These are phyloP conservation scores for Russula compacta DNA, from an alignment of 768 basidiomycete species.

Conservation along the genomic window DNA sequence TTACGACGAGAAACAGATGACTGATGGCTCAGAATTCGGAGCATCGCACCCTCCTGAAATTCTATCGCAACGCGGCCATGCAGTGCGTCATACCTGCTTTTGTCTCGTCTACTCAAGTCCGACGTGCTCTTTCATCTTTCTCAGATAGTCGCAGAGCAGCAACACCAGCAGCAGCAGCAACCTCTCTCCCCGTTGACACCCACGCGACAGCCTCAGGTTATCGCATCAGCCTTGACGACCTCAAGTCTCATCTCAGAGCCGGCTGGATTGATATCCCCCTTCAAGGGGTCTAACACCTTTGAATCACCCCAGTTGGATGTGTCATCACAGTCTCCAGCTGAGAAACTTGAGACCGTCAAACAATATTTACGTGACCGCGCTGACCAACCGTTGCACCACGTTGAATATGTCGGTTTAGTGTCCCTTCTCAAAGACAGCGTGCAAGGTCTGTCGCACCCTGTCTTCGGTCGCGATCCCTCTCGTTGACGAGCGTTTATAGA, in stretches of 20 bases:
- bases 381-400: conserved; percentile 39
- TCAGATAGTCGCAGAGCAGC: conserved; percentile 1
- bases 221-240: background rate
- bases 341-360: conserved; percentile 41
- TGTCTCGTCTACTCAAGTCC: background rate
- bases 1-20: conserved; percentile 5
- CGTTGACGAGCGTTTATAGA: conserved; percentile 17
- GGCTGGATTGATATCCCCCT: conserved; percentile 18
- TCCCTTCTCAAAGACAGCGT: conserved; percentile 45
- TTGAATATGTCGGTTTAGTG: conserved; percentile 48
- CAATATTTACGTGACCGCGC: conserved; percentile 37
- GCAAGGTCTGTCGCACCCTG: conserved; percentile 30
- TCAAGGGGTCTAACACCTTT: conserved; percentile 18
- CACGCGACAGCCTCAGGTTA: background rate
- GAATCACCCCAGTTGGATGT: conserved; percentile 9
- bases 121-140: background rate
- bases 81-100: conserved; percentile 7
- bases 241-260: conserved; percentile 3
- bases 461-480: background rate
- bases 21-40: conserved; percentile 1
- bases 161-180: background rate
- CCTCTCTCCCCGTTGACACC: conserved; percentile 7
- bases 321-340: conserved; percentile 28
- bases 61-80: conserved; percentile 20
- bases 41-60: conserved; percentile 6